Evolutionary conservation across 1,139 yeast genomes (phyloP).

Genomic region (Groenewaldozyma auringiensis): DNA sequence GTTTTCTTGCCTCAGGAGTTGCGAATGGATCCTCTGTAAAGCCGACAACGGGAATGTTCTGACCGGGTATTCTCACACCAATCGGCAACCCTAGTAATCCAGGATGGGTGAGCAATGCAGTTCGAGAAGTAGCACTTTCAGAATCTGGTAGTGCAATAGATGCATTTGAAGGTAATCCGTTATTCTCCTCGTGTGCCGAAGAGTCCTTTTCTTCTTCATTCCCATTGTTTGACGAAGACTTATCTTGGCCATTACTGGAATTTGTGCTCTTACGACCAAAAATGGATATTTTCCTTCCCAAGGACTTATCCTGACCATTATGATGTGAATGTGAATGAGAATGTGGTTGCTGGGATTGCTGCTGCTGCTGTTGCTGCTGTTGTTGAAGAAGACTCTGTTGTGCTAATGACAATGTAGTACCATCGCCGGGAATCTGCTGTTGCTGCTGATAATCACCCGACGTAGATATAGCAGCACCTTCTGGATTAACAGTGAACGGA

Average conservation of each 20-base stretch:
- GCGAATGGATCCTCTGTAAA: conserved; percentile 45
- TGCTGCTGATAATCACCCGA: conserved; percentile 1
- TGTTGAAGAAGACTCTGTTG: not conserved
- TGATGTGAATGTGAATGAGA: not conserved
- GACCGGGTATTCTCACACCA: conserved; percentile 31
- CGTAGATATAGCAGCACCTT: conserved; percentile 20
- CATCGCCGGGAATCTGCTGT: conserved; percentile 1
- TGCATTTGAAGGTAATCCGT: not conserved
- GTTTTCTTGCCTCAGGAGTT: conserved; percentile 67
- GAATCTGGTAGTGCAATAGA: not conserved
- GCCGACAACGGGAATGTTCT: conserved; percentile 42
- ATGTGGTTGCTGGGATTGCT: not conserved
- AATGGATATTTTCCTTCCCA: conserved; percentile 17
- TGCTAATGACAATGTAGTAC: conserved; percentile 11
- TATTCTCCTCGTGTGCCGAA: conserved; percentile 1
- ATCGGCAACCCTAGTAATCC: conserved; percentile 28
- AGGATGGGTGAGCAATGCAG: conserved; percentile 1
- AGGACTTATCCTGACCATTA: conserved; percentile 2
- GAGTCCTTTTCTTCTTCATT: conserved; percentile 1
- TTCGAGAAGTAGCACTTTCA: conserved; percentile 10
- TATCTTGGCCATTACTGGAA: not conserved
- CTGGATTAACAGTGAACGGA: conserved; percentile 31
- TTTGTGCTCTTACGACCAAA: conserved; percentile 16
- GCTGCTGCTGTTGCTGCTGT: not conserved
- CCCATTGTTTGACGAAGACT: not conserved